phyloP scores from a whole-genome alignment of 2,329 filamentous ascomycete genomes.

The Sporothrix humicola region DNA sequence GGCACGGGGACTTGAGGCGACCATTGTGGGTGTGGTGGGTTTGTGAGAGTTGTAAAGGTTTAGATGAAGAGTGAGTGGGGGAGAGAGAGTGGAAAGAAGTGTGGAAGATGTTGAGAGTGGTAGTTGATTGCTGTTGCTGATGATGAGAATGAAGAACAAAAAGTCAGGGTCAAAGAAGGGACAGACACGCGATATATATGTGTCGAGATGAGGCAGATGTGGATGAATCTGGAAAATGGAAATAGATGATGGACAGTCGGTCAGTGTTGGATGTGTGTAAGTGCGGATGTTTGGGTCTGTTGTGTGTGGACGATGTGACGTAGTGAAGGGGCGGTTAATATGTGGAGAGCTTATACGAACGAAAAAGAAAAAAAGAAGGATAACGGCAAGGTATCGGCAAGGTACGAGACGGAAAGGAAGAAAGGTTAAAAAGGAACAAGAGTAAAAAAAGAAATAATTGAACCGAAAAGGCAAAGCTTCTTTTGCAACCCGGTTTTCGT shows the following conservation, averaged over 20 bases:
- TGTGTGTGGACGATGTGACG: conserved; percentile 1
- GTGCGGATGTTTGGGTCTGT: neutral
- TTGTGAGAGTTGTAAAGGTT: too few species aligned
- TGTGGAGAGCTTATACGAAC: conserved; percentile 20
- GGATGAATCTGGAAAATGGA: neutral
- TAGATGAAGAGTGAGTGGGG: too few species aligned
- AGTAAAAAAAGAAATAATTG: too few species aligned
- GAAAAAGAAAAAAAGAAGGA: neutral
- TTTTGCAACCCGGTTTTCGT: neutral
- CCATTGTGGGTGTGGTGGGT: conserved; percentile 26
- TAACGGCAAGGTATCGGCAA: neutral
- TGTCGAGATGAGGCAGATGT: neutral
- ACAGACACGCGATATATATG: conserved; percentile 17
- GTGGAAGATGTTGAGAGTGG: neutral
- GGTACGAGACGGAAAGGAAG: neutral
- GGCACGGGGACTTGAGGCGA: conserved; percentile 26
- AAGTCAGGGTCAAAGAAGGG: conserved; percentile 6
- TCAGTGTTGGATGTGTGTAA: neutral
- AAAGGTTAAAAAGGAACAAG: neutral
- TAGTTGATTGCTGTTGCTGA: neutral
- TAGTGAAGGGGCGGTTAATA: conserved; percentile 9
- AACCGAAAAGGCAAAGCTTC: neutral
- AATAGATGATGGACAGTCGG: neutral
- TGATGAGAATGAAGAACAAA: neutral
- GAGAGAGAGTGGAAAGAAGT: neutral